These are phyloP conservation scores for Gracilaria caudata DNA, from an alignment of 23 red algal species.

Conservation along the genomic window DNA sequence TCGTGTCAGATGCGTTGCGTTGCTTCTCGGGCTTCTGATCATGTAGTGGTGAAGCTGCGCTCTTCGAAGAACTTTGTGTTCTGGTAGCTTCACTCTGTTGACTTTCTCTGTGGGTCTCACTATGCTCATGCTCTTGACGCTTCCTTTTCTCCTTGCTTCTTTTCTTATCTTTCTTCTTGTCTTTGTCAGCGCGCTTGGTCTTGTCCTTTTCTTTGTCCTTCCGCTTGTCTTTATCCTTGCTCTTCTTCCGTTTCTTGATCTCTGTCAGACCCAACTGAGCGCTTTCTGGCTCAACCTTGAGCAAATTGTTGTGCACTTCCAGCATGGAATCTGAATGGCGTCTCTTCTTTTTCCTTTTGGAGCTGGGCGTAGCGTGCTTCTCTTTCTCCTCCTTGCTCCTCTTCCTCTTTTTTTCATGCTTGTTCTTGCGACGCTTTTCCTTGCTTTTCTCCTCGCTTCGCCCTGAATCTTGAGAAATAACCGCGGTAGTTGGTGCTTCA, in stretches of 20 bases:
- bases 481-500: neutral
- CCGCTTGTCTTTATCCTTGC: constrained; percentile 17
- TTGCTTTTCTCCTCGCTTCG: neutral
- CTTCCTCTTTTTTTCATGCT: neutral
- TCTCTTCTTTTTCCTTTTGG: constrained; percentile 16
- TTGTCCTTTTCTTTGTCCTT: constrained; percentile 16
- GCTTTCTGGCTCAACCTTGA: neutral
- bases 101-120: neutral
- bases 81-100: neutral
- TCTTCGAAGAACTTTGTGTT: neutral
- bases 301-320: neutral
- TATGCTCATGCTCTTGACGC: neutral
- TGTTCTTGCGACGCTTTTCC: neutral
- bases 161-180: neutral
- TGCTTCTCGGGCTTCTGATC: neutral
- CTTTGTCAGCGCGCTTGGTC: neutral
- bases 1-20: neutral
- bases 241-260: constrained; percentile 6
- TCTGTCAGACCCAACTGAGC: constrained; percentile 1
- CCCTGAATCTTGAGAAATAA: neutral
- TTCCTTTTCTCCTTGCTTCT: constrained; percentile 1
- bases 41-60: neutral
- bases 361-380: neutral
- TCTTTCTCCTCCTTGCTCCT: neutral
- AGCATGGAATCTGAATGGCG: constrained; percentile 6